Percentiles rank a stretch among this genome's conserved stretches.
phyloP scores from a whole-genome alignment of 352 stramenopile genomes.

The Globisporangium rhizosaccharum region DNA sequence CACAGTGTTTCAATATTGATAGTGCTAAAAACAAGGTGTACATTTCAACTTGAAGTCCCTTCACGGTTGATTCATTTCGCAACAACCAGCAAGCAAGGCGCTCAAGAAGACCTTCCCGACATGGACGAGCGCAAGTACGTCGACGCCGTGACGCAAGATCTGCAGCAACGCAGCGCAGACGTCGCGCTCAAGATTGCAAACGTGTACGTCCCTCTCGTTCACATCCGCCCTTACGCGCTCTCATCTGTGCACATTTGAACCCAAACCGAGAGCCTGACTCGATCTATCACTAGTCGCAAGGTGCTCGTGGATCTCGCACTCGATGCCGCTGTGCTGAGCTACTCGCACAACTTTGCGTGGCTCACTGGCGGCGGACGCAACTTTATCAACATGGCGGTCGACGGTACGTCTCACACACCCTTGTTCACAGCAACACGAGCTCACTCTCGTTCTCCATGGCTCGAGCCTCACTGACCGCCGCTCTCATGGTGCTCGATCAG shows the following conservation, averaged over 20 bases:
- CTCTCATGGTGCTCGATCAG: constrained; percentile 9
- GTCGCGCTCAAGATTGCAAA: constrained; percentile 39
- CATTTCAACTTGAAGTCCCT: too few species aligned
- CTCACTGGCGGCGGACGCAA: constrained; percentile 51
- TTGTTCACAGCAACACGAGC: not conserved
- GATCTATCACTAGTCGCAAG: constrained; percentile 22
- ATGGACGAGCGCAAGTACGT: constrained; percentile 65
- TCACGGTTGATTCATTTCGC: too few species aligned
- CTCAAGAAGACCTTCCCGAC: not conserved
- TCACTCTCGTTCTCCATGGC: not conserved
- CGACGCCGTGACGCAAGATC: constrained; percentile 43
- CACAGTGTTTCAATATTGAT: too few species aligned
- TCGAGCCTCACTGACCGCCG: not conserved
- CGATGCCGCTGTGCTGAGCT: constrained; percentile 47
- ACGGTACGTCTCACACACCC: constrained; percentile 23
- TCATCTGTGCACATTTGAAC: not conserved
- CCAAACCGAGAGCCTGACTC: not conserved
- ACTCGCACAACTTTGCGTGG: constrained; percentile 66
- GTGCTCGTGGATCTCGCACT: constrained; percentile 36
- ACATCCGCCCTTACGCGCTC: not conserved
- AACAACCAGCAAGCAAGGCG: not conserved
- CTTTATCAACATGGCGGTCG: constrained; percentile 66
- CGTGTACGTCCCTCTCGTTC: constrained; percentile 28
- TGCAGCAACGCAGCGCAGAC: constrained; percentile 32
- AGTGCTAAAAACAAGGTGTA: too few species aligned